Evolutionary conservation across 257 asterid genomes (phyloP), one percentile per base, ranked within the genome.

Genomic region (Echites panduratus): DNA sequence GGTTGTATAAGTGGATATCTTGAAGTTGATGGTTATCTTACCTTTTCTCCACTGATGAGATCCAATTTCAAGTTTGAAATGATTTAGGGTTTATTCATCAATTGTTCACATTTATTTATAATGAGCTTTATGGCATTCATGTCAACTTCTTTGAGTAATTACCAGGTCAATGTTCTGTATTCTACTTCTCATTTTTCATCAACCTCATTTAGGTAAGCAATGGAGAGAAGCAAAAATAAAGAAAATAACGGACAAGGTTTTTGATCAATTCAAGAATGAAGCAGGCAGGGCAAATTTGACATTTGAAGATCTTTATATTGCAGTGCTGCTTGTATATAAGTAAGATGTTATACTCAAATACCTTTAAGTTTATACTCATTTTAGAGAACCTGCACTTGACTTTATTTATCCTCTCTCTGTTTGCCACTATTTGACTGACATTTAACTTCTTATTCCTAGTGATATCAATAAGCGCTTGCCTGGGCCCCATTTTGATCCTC

Each of bases 401-500:
- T 24, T 24, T 2, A n/a, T 27, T 44, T 35, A 35, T 47, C 2
- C 11, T 22, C 20, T 11, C 7, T 61, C 6, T 9, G 14, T 45
- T 61, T 61, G 17, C 52, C 38, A 29, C 56, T 64, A 38, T 41
- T 50, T 43, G 6, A 14, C 53, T 75, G 56, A 32, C 50, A 67
- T 27, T 35, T 70, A 35, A 61, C 24, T 47, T 74, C 9, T 68
- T 47, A 35, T 52, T 76, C 72, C 77, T 84, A 93, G 97, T 77
- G 98, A 93, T 75, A 80, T 93, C 66, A 93, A 93, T 56, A 93
- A 91, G 87, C 91, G 80, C 68, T 83, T 93, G 90, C 97, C 98
- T 27, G 96, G 98, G 75, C 95, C 90, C 52, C 98, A 93, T 81
- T 88, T 93, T 41, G 98, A 93, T 61, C 98, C 98, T 66, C 97